phyloP scores from a whole-genome alignment of 208 protist species.

The Leishmania tropica region DNA sequence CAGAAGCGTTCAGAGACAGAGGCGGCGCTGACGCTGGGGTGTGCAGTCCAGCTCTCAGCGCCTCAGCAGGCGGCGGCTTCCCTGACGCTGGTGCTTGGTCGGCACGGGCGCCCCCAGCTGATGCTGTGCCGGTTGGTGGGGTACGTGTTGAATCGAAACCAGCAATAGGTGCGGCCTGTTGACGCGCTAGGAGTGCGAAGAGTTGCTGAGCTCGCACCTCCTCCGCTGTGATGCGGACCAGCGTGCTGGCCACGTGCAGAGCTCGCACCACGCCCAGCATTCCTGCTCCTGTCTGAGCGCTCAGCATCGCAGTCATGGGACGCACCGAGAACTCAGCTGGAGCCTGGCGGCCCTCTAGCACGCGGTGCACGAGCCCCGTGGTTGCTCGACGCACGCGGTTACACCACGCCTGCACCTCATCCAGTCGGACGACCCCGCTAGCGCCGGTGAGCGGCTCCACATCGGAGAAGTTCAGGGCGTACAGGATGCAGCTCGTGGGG shows the following conservation, averaged over 20 bases:
- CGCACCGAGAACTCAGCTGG: constrained; percentile 41
- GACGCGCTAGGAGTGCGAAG: constrained; percentile 23
- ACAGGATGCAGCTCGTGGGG: constrained; percentile 54
- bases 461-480: constrained; percentile 67
- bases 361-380: constrained; percentile 46
- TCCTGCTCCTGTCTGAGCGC: constrained; percentile 47
- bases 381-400: constrained; percentile 38
- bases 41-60: not conserved
- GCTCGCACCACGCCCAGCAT: constrained; percentile 46
- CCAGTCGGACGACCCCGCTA: constrained; percentile 34
- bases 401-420: constrained; percentile 55
- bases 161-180: constrained; percentile 21
- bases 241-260: constrained; percentile 65
- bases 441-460: not conserved
- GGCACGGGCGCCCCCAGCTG: not conserved
- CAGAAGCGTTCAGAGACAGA: not conserved
- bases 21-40: not conserved
- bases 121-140: not conserved
- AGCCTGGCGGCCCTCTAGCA: constrained; percentile 46
- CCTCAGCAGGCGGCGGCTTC: not conserved
- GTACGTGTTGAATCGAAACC: constrained; percentile 2
- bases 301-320: constrained; percentile 56
- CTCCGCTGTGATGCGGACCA: constrained; percentile 47
- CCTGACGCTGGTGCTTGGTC: not conserved
- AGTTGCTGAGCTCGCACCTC: constrained; percentile 47